Evolutionary conservation across 768 basidiomycete species (phyloP).

Genomic region (Agaricus blazei): DNA sequence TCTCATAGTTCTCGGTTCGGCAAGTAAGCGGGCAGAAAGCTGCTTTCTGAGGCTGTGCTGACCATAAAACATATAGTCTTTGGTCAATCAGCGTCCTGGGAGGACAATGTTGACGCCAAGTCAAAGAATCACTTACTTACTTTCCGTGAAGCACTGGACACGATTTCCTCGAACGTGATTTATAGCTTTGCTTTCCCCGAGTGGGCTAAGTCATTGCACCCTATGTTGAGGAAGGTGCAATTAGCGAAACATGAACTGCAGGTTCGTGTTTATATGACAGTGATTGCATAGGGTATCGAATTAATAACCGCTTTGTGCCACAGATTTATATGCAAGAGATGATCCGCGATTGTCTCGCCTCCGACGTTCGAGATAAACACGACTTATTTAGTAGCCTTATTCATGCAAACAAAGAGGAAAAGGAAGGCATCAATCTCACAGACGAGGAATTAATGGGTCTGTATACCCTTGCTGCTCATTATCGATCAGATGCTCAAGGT

Average conservation of each 20-base stretch:
- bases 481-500: not conserved
- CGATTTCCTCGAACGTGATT: slow-evolving; percentile 31
- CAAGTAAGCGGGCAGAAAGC: slow-evolving; percentile 30
- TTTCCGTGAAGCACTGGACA: slow-evolving; percentile 45
- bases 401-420: slow-evolving; percentile 40
- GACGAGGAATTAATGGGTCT: slow-evolving; percentile 39
- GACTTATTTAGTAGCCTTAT: slow-evolving; percentile 52
- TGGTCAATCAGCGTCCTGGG: slow-evolving; percentile 46
- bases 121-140: slow-evolving; percentile 42
- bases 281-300: not conserved
- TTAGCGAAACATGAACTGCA: slow-evolving; percentile 39
- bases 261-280: slow-evolving; percentile 19
- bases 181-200: slow-evolving; percentile 33
- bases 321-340: slow-evolving; percentile 46
- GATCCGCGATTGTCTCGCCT: slow-evolving; percentile 37
- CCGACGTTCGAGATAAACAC: slow-evolving; percentile 33
- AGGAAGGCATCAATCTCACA: slow-evolving; percentile 26
- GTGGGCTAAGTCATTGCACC: slow-evolving; percentile 30
- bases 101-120: slow-evolving; percentile 25
- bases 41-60: not conserved
- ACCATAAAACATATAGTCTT: slow-evolving; percentile 30
- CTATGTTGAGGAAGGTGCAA: slow-evolving; percentile 17
- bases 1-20: slow-evolving; percentile 49
- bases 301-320: not conserved
- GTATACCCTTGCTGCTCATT: not conserved